Conservation (phyloP, 352 stramenopile species). For the Globisporangium spinosum region DNA sequence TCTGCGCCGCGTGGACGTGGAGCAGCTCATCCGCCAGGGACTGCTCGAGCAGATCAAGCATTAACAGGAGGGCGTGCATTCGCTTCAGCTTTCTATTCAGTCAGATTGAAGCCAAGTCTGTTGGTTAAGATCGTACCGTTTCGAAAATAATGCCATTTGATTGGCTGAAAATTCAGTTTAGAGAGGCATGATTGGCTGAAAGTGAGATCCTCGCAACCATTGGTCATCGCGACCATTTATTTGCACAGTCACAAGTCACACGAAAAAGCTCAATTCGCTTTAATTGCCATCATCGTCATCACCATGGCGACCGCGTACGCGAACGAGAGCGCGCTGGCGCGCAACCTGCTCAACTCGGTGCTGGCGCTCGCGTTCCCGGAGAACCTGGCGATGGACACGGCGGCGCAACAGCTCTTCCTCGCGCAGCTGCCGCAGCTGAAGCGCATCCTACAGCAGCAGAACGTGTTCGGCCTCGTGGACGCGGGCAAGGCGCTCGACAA, state of each 20-base stretch:
- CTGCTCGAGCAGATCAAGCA: conserved; percentile 84
- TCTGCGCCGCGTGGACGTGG: conserved; percentile 81
- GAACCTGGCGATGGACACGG: conserved; percentile 38
- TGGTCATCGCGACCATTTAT: background rate
- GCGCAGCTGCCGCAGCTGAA: conserved; percentile 48
- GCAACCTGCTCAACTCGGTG: conserved; percentile 79
- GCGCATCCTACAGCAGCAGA: conserved; percentile 49
- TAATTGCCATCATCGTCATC: background rate
- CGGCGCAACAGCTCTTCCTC: conserved; percentile 40
- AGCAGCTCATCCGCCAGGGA: conserved; percentile 81
- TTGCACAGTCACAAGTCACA: background rate
- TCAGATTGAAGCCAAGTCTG: background rate
- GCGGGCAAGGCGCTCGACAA: conserved; percentile 75
- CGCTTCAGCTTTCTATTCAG: too few species aligned
- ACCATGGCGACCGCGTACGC: conserved; percentile 20
- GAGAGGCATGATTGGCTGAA: background rate
- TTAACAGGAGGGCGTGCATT: conserved; percentile 9
- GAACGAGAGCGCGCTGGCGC: conserved; percentile 43
- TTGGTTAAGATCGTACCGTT: background rate
- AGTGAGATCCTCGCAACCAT: background rate
- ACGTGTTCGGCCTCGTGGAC: conserved; percentile 71
- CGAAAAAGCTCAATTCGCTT: background rate
- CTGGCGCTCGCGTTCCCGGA: conserved; percentile 66
- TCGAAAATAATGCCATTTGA: background rate
- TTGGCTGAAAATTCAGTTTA: background rate